Base-by-base conservation (phyloP, 768 basidiomycete genomes). In the Atractiella rhizophila region DNA sequence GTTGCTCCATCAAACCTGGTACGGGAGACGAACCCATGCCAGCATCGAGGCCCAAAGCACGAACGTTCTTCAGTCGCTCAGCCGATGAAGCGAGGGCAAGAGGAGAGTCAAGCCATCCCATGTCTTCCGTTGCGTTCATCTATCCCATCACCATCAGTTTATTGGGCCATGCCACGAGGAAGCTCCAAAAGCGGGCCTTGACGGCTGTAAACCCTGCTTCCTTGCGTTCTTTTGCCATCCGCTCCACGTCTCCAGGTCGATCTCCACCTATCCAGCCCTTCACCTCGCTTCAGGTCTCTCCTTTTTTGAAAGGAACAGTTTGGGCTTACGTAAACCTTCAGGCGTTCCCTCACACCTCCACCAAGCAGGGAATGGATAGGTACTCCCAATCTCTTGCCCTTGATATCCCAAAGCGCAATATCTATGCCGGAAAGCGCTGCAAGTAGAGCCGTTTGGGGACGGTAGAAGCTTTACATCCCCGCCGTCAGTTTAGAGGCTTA, bases 341-440 rank as follows among this genome's bases (percentile, higher is more conserved):
- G 37, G 28, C 35, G 10, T 19, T 25, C 6, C 6, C 74, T 65
- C 16, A 75, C 70, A 53, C 69, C 70, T 4, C 74, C 75, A 7
- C 74, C 76, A 5, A 75, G 64, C 1, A 78, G 61, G 55, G 73
- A 66, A 65, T 68, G 74, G 1, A 74, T 58, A 2, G 61, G 61
- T 0, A 71, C 74, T 26, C 72, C 72, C 2, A 76, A 64, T 26
- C 68, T 70, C 58, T 74, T 75, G n/a, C 76, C 76, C 48, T 76
- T 76, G 58, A 77, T 73, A 51, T 76, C 75, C 75, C 75, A 67
- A 1, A 77, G 60, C 1, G 73, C 72, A 43, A 76, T 76, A 55
- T 75, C 72, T 24, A 76, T 55, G 0, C 72, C 28, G 18, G 2
- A 25, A 24, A 2, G 24, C 19, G 18, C 31, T 25, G 28, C 24